Evolutionary conservation across 495 filamentous ascomycete species (phyloP).

Genomic region (Cercophora newfieldiana): DNA sequence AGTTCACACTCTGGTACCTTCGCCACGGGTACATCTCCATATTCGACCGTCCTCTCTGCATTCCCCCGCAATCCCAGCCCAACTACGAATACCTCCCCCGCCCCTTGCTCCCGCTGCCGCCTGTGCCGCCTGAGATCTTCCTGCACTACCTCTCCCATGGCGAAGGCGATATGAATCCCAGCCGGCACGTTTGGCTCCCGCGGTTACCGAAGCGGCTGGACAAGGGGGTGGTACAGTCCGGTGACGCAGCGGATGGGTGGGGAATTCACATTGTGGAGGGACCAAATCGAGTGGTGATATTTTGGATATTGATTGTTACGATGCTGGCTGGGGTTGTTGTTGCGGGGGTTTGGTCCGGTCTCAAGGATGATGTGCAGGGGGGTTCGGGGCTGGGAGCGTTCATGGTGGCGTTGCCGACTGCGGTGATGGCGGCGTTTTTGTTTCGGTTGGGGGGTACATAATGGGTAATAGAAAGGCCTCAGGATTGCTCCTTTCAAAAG

Average conservation of each 20-base stretch:
- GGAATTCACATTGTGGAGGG: conserved; percentile 22
- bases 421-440: conserved; percentile 1
- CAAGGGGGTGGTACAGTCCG: conserved; percentile 14
- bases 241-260: conserved; percentile 14
- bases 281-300: conserved; percentile 12
- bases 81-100: conserved; percentile 15
- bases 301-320: background rate
- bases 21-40: conserved; percentile 16
- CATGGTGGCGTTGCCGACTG: background rate
- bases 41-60: conserved; percentile 1
- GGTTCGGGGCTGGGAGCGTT: background rate
- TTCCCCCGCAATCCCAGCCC: conserved; percentile 8
- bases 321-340: background rate
- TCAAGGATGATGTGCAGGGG: background rate
- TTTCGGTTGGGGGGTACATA: conserved; percentile 1
- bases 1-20: conserved; percentile 17
- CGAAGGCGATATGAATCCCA: conserved; percentile 14
- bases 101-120: background rate
- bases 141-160: conserved; percentile 18
- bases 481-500: no score
- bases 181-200: conserved; percentile 10
- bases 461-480: no score
- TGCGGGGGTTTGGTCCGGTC: background rate
- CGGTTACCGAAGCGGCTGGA: conserved; percentile 19
- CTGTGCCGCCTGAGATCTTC: conserved; percentile 17